Base-by-base conservation (phyloP, 306 rosid genomes). In the Adenanthera pavonina region DNA sequence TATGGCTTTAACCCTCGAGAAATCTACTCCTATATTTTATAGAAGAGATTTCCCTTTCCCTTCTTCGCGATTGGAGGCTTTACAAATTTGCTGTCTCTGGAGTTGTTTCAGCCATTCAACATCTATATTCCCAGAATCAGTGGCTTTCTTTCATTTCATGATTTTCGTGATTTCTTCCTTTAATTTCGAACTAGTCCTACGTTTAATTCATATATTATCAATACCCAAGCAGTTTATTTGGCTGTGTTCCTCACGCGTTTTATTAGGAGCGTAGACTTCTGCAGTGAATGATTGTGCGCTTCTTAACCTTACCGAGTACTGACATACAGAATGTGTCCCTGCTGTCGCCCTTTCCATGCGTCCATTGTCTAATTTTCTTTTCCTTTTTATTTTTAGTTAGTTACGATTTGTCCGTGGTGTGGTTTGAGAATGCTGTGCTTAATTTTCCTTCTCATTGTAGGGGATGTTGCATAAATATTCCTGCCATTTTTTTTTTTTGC, bases 41-140 rank as follows among this genome's bases (percentile, higher is more conserved):
- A 14, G 34, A 20, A 35, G 2, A 35, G 38, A 83, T 66, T 40
- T 60, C 14, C 36, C n/a, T 62, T 77, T 64, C 25, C 62, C 56
- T 35, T 44, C 43, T 56, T 51, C 19, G 30, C 38, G n/a, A 17
- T 71, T 48, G 33, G 52, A 57, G n/a, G 62, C 78, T 54, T 79
- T 76, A 62, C 68, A 75, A 67, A 44, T 53, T 77, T 74, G 67
- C 59, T 77, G 77, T 74, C 77, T 56, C 72, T 65, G 6, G 83
- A 67, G 54, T 60, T 70, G 79, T 62, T 71, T 82, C 84, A 76
- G 75, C 73, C 76, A 6, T 59, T 69, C 69, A 44, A 46, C 49
- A 0, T 4, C 76, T 47, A 41, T 69, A 77, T 87, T 84, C 81
- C 35, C 70, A 47, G 77, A 84, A 84, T 67, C 82, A 57, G 43